A percentile compares a stretch with the other conserved stretches of the same genome.
phyloP scores from a whole-genome alignment of 805 yeast species.

The Candida pseudoglaebosa region DNA sequence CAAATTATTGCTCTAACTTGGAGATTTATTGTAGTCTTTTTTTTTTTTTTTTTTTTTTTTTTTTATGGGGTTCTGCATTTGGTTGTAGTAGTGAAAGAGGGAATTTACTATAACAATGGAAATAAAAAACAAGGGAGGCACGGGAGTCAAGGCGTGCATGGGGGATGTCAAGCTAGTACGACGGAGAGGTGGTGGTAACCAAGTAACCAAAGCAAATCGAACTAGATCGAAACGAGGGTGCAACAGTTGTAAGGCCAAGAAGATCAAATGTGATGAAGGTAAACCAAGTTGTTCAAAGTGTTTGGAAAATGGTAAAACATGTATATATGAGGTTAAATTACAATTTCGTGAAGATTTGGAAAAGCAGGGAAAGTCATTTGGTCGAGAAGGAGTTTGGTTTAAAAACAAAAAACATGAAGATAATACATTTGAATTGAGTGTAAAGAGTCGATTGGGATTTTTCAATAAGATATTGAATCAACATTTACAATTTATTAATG shows the following conservation, averaged over 20 bases:
- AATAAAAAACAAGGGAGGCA: neutral
- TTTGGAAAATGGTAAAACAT: slow-evolving; percentile 11
- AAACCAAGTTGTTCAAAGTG: slow-evolving; percentile 23
- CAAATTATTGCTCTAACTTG: too few species aligned
- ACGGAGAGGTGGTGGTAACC: neutral
- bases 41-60: too few species aligned
- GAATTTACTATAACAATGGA: too few species aligned
- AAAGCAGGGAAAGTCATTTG: slow-evolving; percentile 20
- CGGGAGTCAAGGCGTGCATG: neutral
- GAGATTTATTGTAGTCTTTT: neutral
- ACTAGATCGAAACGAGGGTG: slow-evolving; percentile 23
- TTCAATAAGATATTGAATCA: slow-evolving; percentile 14
- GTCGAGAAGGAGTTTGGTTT: slow-evolving; percentile 26
- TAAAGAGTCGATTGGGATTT: slow-evolving; percentile 11
- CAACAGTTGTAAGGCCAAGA: slow-evolving; percentile 16
- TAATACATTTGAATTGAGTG: slow-evolving; percentile 10
- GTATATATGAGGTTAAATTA: slow-evolving; percentile 18
- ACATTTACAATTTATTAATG: slow-evolving; percentile 18
- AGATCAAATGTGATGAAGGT: slow-evolving; percentile 25
- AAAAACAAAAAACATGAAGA: slow-evolving; percentile 9
- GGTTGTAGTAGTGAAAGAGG: too few species aligned
- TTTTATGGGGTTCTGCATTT: too few species aligned
- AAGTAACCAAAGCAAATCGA: slow-evolving; percentile 5
- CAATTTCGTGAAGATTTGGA: slow-evolving; percentile 25
- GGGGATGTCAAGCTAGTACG: neutral